Base-by-base conservation (phyloP, 2,329 filamentous ascomycete species). In the Alternaria triticina region DNA sequence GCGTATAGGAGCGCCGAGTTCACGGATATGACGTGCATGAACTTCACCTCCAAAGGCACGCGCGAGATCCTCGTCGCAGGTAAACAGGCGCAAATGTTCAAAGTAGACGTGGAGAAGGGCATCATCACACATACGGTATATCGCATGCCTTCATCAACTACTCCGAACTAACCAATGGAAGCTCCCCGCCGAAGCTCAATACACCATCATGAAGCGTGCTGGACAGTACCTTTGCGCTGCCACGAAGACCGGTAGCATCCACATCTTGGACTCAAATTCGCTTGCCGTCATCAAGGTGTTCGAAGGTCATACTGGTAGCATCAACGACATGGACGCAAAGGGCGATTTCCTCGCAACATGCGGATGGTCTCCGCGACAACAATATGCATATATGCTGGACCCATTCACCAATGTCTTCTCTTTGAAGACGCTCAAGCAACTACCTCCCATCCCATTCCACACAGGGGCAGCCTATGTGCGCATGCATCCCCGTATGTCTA, bases 311-410 rank as follows among this genome's bases (percentile, higher is more conserved):
- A 90, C 91, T 2, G 92, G 93, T 9, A 88, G 90, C 55, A 92
- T 99, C 77, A 97, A 93, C 79, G 95, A 98, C 78, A 97, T 99
- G 92, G 96, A 99, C 82, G 93, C 94, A 9, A 92, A 96, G 76
- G 93, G 96, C 74, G 95, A 98, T 78, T 96, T 96, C 70, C 89
- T 99, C 57, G 91, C 98, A 22, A 98, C 96, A 5, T 99, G 96
- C 79, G 96, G 96, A 36, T 97, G 93, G 81, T 97, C 95, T 1
- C 87, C 93, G 23, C 89, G 95, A 69, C 93, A 94, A 74, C 86
- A 92, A 69, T 88, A 90, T 36, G 89, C 89, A 44, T 91, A 92
- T 67, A 94, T 96, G 83, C 88, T 96, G 33, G 96, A 99, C 75
- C 93, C 94, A 0, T 90, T 98, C 62, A 93, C 97, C 62, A 97